These are phyloP conservation scores for Pythium dissimile DNA, from an alignment of 352 stramenopile genomes.

Conservation along the genomic window DNA sequence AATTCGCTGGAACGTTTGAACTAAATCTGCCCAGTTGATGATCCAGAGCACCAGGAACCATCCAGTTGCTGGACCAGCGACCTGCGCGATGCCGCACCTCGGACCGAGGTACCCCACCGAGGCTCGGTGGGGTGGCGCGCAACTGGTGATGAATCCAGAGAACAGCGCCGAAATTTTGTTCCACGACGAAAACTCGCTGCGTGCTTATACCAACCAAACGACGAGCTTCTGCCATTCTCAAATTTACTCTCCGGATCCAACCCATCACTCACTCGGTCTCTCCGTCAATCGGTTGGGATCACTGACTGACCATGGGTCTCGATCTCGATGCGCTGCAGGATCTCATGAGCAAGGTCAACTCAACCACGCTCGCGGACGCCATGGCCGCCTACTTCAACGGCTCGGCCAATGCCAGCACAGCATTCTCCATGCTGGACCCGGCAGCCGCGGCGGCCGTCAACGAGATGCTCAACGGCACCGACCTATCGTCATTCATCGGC, in stretches of 20 bases:
- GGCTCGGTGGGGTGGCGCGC: no score
- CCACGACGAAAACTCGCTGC: no score
- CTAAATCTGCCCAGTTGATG: background rate
- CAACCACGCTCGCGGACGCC: background rate
- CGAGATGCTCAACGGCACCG: slow-evolving; percentile 16
- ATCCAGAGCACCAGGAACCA: no score
- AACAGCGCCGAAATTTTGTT: no score
- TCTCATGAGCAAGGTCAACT: slow-evolving; percentile 9
- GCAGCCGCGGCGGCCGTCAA: background rate
- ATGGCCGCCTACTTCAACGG: slow-evolving; percentile 11
- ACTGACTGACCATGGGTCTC: background rate
- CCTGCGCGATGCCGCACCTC: no score
- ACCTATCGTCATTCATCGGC: slow-evolving; percentile 10
- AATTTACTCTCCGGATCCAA: background rate
- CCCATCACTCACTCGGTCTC: no score
- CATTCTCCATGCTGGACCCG: slow-evolving; percentile 6
- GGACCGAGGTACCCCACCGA: no score
- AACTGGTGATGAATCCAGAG: no score
- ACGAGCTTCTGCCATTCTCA: background rate
- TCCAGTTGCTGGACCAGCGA: no score
- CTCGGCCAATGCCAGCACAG: background rate
- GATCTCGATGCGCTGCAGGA: slow-evolving; percentile 6
- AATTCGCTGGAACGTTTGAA: no score
- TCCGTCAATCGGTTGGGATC: background rate
- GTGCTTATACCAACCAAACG: no score